Evolutionary conservation across 139 green algal species (phyloP), one percentile per base, ranked within the genome.

Genomic region (Tetradesmus lagerheimii): DNA sequence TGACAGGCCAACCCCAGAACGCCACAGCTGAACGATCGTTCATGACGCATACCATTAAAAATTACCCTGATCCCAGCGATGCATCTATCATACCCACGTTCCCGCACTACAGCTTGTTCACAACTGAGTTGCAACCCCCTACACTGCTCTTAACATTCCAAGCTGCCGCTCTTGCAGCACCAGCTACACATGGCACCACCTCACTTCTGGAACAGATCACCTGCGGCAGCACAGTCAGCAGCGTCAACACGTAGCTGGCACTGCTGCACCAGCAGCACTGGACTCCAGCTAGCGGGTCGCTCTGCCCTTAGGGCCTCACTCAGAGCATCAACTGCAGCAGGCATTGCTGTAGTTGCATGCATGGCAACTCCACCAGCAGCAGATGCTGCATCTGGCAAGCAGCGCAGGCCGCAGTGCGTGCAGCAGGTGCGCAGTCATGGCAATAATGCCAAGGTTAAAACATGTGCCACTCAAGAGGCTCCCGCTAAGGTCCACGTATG

Each of bases 291-390:
- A 23, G 2, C 57, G 1, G n/a, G 57, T n/a, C 57, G 57, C 20
- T 71, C 14, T 9, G 57, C 57, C 23, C 20, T 71, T 0, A n/a
- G 57, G 57, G 23, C 57, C 23, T 71, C 57, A 71, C 57, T 71
- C 25, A 71, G 57, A 71, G 57, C 57, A 31, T 31, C 57, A 31
- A 4, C 57, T 15, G 57, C 57, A 71, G 57, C 57, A 31, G 23
- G 57, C 0, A 0, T 71, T 79, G 71, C 71, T 37, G 29, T 38
- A 2, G 23, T 79, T 23, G 64, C 82, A 16, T 87, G 82, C 82
- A 87, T 87, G 82, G 64, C 82, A 27, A 11, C 43, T 27, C 39
- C 82, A 11, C 35, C 82, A 79, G 35, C 53, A 38, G 82, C 82
- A 37, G 34, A 50, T 38, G 82, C 82, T 53, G 82, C 82, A 25